Evolutionary conservation across 176 grass and related monocot species (phyloP).

Genomic region (Elymus sibiricus): DNA sequence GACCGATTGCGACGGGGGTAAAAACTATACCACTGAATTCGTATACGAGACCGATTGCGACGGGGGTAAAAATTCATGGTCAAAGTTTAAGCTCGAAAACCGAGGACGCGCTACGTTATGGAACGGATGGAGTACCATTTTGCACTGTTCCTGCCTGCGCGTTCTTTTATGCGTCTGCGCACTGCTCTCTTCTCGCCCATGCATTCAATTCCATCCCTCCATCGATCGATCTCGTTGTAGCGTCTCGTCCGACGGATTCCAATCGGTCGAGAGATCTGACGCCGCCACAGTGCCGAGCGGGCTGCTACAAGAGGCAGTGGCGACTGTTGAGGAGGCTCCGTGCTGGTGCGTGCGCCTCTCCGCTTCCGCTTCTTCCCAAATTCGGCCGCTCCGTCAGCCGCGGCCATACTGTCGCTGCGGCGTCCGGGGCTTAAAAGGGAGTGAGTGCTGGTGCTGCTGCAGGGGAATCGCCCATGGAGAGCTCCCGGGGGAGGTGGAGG

Average conservation of each 20-base stretch:
- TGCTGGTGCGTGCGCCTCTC: background rate
- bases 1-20: too few species aligned
- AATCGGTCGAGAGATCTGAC: slow-evolving; percentile 26
- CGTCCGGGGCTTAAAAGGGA: background rate
- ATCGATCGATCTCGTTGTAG: background rate
- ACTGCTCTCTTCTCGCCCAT: background rate
- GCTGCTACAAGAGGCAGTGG: background rate
- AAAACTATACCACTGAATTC: too few species aligned
- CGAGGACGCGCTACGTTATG: too few species aligned
- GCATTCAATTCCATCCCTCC: background rate
- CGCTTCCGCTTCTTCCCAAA: slow-evolving; percentile 24
- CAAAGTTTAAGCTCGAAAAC: too few species aligned
- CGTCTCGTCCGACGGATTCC: slow-evolving; percentile 24
- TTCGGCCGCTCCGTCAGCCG: slow-evolving; percentile 15
- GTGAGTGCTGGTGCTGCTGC: background rate
- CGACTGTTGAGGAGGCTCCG: background rate
- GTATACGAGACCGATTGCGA: too few species aligned
- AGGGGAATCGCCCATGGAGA: slow-evolving; percentile 35
- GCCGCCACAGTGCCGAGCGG: slow-evolving; percentile 13
- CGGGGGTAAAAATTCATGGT: too few species aligned
- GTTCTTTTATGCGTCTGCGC: background rate
- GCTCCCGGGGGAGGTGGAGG: background rate
- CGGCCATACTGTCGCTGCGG: slow-evolving; percentile 16
- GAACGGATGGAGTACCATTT: too few species aligned
- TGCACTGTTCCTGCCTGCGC: background rate